Evolutionary conservation across 805 yeast genomes (phyloP).

Genomic region (Metschnikowia aberdeeniae): DNA sequence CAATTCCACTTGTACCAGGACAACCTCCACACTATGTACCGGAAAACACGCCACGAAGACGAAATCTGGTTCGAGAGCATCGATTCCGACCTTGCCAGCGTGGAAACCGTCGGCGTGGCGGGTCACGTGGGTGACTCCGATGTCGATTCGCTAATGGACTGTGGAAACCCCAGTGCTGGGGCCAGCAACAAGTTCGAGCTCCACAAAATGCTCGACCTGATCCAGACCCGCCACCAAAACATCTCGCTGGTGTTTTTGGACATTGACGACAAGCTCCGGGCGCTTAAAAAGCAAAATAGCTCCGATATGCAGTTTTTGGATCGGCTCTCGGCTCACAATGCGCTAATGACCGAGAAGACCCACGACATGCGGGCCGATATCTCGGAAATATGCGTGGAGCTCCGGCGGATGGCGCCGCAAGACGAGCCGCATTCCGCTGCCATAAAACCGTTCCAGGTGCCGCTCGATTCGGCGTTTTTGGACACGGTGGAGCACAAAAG

Average conservation of each 20-base stretch:
- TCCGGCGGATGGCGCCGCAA: conserved; percentile 7
- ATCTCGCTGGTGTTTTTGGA: conserved; percentile 8
- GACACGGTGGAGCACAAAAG: neutral
- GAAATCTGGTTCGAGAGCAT: neutral
- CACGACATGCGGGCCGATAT: conserved; percentile 15
- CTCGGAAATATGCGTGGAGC: conserved; percentile 4
- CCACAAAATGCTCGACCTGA: conserved; percentile 9
- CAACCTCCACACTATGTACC: conserved; percentile 8
- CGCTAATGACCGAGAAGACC: conserved; percentile 13
- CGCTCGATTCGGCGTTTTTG: conserved; percentile 2
- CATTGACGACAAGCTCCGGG: conserved; percentile 7
- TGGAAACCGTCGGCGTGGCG: conserved; percentile 4
- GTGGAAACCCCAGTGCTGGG: neutral
- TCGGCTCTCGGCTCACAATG: conserved; percentile 12
- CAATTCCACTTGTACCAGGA: conserved; percentile 9
- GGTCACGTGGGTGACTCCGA: conserved; percentile 13
- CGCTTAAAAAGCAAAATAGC: conserved; percentile 11
- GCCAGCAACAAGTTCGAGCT: conserved; percentile 8
- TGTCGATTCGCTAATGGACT: conserved; percentile 21
- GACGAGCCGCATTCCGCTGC: neutral
- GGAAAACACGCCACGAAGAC: neutral
- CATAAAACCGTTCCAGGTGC: neutral
- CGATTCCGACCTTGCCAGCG: conserved; percentile 6
- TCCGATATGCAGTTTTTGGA: conserved; percentile 14
- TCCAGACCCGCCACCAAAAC: conserved; percentile 10